phyloP scores from a whole-genome alignment of 306 rosid genomes.

The Cucurbita moschata region DNA sequence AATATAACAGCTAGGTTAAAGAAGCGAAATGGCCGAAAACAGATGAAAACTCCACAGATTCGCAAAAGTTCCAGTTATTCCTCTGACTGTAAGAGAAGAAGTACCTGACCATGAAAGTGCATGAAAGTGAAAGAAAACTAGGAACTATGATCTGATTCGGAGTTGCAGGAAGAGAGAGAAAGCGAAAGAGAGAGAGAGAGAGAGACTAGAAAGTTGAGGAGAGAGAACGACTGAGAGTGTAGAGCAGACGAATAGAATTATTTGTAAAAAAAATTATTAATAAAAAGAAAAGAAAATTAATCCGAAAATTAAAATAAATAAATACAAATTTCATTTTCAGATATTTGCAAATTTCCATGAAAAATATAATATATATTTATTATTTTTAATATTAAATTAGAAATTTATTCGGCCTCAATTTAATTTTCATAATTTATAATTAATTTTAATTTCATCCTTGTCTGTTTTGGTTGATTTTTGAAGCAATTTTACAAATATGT shows the following conservation, averaged over 20 bases:
- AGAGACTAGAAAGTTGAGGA: conserved; percentile 11
- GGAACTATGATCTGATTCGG: conserved; percentile 60
- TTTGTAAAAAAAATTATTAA: not conserved
- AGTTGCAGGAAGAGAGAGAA: conserved; percentile 6
- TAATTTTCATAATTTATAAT: no score
- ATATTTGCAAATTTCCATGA: no score
- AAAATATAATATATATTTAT: no score
- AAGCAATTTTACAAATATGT: no score
- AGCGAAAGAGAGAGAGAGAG: not conserved
- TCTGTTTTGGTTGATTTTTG: no score
- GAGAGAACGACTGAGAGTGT: conserved; percentile 13
- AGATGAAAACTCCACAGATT: conserved; percentile 22
- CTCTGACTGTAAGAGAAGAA: conserved; percentile 21
- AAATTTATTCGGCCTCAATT: no score
- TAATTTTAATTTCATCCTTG: no score
- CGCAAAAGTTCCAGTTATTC: conserved; percentile 17
- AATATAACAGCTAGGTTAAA: conserved; percentile 5
- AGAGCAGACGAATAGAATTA: conserved; percentile 4
- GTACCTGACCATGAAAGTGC: conserved; percentile 10
- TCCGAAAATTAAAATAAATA: not conserved
- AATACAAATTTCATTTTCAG: not conserved
- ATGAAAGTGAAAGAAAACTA: conserved; percentile 48
- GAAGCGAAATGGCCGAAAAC: not conserved
- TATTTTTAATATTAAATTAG: no score
- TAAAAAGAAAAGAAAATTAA: not conserved